Evolutionary conservation across 2,329 filamentous ascomycete species (phyloP).

Genomic region (Zopfia rhizophila): DNA sequence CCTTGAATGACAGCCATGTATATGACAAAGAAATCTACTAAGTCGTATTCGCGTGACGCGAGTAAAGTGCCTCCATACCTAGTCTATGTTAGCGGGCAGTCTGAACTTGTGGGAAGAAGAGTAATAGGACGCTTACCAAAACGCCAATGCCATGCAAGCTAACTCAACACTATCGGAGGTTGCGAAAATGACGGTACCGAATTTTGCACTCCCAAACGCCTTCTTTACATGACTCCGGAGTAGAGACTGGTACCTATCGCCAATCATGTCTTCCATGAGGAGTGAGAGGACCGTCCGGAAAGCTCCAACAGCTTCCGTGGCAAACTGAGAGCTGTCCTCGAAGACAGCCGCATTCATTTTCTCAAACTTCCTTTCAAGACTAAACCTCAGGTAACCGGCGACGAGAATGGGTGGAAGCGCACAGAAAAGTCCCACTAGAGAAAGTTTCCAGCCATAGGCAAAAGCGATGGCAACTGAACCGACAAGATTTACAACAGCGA

Average conservation of each 20-base stretch:
- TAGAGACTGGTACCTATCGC: conserved; percentile 68
- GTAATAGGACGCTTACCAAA: conserved; percentile 58
- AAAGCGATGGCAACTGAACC: conserved; percentile 75
- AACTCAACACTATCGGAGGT: conserved; percentile 75
- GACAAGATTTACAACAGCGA: conserved; percentile 72
- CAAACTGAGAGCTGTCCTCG: conserved; percentile 77
- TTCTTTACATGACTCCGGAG: conserved; percentile 67
- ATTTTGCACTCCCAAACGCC: conserved; percentile 70
- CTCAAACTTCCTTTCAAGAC: conserved; percentile 74
- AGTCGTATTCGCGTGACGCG: conserved; percentile 58
- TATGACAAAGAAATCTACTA: conserved; percentile 62
- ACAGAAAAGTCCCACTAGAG: conserved; percentile 72
- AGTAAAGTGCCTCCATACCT: conserved; percentile 54
- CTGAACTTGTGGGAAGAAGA: background rate
- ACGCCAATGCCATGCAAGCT: conserved; percentile 69
- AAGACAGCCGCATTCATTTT: conserved; percentile 75
- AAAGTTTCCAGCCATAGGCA: conserved; percentile 80
- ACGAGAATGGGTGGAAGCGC: conserved; percentile 62
- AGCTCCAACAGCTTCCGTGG: conserved; percentile 77
- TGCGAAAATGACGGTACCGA: conserved; percentile 73
- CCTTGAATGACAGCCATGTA: conserved; percentile 64
- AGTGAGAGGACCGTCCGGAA: conserved; percentile 78
- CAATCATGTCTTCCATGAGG: conserved; percentile 74
- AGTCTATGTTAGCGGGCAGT: background rate
- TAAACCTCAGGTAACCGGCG: conserved; percentile 62